Evolutionary conservation across 1,284 basidiomycete genomes (phyloP), one percentile per base, ranked within the genome.

Genomic region (Heterobasidion occidentale): DNA sequence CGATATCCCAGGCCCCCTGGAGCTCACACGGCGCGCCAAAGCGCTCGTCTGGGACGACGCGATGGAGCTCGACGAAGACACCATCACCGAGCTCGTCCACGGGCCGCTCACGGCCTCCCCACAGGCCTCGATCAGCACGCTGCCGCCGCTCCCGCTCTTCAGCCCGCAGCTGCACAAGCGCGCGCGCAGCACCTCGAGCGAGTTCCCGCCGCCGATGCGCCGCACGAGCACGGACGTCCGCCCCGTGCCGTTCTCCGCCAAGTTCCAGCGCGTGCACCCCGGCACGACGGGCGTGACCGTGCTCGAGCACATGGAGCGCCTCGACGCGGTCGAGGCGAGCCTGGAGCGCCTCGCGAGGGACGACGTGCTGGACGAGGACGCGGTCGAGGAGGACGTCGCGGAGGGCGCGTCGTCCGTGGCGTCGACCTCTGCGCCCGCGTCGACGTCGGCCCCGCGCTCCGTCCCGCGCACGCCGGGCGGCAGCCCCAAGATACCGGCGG

Each of bases 21-120:
- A 94, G 65, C 74, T 94, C 20, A 93, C 91, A 7, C 79, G 92
- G 15, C 74, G 91, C 57, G 81, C 80, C 56, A 92, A 84, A 66
- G 82, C 86, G 11, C 76, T 90, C 33, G 88, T 94, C 12, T 90
- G 88, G 86, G 87, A 91, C 62, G 92, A 94, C 58, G 86, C 90
- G 61, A 71, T 88, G n/a, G 87, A 90, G 67, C 70, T 91, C n/a
- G 70, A 79, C 36, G 86, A 87, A 61, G 85, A 88, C 57, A 68
- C 72, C 19, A 64, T 75, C 44, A 71, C 66, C 68, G 46, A 76
- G 77, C 46, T 61, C 69, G 14, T 62, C 67, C 9, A 65, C 61
- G 55, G 71, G 63, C 56, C 74, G 73, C n/a, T 65, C 68, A 44
- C 68, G 72, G 51, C 55, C 42, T 64, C 68, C 9, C 62, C 63